phyloP scores from a whole-genome alignment of 2,329 filamentous ascomycete genomes.

The Aspergillus sp. region DNA sequence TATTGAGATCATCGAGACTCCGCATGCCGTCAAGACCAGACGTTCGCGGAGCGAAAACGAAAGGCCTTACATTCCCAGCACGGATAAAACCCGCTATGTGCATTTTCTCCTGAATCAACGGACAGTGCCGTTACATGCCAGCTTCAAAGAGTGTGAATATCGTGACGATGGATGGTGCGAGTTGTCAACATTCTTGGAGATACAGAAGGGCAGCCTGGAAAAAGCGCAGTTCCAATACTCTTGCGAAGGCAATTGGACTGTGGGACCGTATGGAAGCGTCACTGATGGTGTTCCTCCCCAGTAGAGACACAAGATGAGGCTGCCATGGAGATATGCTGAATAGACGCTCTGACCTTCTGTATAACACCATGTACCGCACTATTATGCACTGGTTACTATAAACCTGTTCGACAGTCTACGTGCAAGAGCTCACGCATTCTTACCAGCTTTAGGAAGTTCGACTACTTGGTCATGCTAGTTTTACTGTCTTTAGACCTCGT shows the following conservation, averaged over 20 bases:
- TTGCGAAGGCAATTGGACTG: constrained; percentile 55
- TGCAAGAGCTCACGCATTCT: too few species aligned
- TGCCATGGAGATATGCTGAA: too few species aligned
- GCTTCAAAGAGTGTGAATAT: constrained; percentile 62
- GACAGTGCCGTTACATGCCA: constrained; percentile 66
- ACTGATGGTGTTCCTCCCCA: constrained; percentile 18
- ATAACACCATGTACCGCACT: too few species aligned
- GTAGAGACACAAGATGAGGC: neutral
- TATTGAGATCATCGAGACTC: constrained; percentile 70
- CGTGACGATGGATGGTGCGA: constrained; percentile 77
- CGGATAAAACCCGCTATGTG: constrained; percentile 61
- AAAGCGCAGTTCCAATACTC: constrained; percentile 62
- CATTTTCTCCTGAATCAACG: constrained; percentile 74
- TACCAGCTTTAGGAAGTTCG: too few species aligned
- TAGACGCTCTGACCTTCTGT: too few species aligned
- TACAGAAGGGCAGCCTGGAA: constrained; percentile 58
- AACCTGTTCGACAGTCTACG: too few species aligned
- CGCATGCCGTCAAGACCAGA: constrained; percentile 52
- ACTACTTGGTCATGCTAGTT: too few species aligned
- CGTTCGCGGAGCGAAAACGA: constrained; percentile 37
- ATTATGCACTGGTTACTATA: too few species aligned
- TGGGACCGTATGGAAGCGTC: constrained; percentile 21
- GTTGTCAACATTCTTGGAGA: constrained; percentile 62
- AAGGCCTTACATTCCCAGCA: constrained; percentile 9
- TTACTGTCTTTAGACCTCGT: too few species aligned